Percentiles rank a stretch among this genome's conserved stretches.
Evolutionary conservation across 345 rosid species (phyloP).

Genomic region (Gossypium ekmanianum): DNA sequence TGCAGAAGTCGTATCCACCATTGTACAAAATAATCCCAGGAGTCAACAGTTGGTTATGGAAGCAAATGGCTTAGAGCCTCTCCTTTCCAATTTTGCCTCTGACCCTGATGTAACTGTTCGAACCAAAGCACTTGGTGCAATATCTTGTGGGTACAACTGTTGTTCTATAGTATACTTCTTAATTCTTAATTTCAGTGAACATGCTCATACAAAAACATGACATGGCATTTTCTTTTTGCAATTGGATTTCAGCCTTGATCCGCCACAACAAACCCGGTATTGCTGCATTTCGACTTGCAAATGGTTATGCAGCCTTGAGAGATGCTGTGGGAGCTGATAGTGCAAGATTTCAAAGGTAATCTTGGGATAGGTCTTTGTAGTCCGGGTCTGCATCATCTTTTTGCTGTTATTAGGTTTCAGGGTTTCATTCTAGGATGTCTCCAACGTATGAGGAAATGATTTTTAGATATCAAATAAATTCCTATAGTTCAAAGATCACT

Average conservation of each 20-base stretch:
- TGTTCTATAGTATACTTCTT: not conserved
- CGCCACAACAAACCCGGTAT: conserved; percentile 76
- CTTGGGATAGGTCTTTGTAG: not conserved
- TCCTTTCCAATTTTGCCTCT: conserved; percentile 55
- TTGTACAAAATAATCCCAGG: conserved; percentile 88
- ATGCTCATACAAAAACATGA: not conserved
- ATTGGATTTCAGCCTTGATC: conserved; percentile 61
- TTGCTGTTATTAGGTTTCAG: not conserved
- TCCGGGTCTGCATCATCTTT: not conserved
- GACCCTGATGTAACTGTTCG: conserved; percentile 66
- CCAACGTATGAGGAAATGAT: not conserved
- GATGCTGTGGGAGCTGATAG: conserved; percentile 73
- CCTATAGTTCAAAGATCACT: not conserved
- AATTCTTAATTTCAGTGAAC: not conserved
- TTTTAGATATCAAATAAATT: not conserved
- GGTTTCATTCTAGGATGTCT: not conserved
- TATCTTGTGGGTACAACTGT: conserved; percentile 71
- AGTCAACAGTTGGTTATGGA: conserved; percentile 93
- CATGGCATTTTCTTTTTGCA: conserved; percentile 9
- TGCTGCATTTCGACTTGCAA: conserved; percentile 79
- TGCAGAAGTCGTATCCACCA: conserved; percentile 77
- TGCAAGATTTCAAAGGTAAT: conserved; percentile 78
- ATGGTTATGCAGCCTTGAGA: conserved; percentile 74
- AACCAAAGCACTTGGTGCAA: conserved; percentile 82
- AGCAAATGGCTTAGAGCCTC: conserved; percentile 84